Base-by-base conservation (phyloP, 116 monocot species). In the Cymodocea nodosa region DNA sequence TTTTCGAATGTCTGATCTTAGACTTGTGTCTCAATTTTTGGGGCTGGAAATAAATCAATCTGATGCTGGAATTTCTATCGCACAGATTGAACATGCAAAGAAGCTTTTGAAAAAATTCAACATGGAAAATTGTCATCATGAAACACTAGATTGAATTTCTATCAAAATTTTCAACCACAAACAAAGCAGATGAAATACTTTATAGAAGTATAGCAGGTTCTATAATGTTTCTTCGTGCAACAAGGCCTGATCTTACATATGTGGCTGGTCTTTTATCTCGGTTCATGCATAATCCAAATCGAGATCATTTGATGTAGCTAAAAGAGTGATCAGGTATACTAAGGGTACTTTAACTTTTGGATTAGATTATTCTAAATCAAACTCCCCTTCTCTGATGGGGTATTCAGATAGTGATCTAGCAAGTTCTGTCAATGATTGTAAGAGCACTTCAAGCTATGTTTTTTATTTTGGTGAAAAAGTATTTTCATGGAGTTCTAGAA, bases 391-490 rank as follows among this genome's bases (percentile, higher is more conserved):
- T 14, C 20, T 71, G 1, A 2, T 71, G 12, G 71, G 62, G 6
- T 71, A 25, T 61, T 34, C 39, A 50, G 62, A 63, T 36, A 71
- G 71, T 63, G 71, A 71, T 62, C 52, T 50, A 50, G 71, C 35
- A 30, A 35, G 71, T 22, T 35, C 7, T 18, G 1, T 36, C 3
- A 35, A 71, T 71, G 71, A 71, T 14, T 22, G 51, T 23, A 36
- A 54, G 23, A 72, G 72, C 37, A 37, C 6, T 4, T 37, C 2
- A 37, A 6, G 37, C 4, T 37, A 37, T 37, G 35, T 16, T 72
- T 72, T 23, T 35, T 53, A 2, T n/a, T 37, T 64, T 3, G 64
- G 64, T 14, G 62, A 52, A 35, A 52, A 60, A 1, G 35, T 62
- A 25, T 30, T n/a, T 34, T 61, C 61, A 0, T 63, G 71, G 62